Conservation (phyloP, 192 early-diverging fungal species). For the Diversispora eburnea region DNA sequence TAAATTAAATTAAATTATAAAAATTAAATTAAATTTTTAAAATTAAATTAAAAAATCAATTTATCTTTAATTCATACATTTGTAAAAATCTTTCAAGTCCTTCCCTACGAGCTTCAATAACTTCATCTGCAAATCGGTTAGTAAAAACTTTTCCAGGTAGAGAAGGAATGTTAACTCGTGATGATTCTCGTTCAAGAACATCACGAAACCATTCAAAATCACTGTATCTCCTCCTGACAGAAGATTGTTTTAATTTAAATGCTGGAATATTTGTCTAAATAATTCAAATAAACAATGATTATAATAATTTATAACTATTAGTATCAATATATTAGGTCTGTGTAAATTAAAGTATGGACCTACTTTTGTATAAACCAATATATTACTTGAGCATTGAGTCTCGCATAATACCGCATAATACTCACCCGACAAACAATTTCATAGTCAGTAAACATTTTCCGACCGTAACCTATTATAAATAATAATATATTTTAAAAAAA, state of each 20-base stretch:
- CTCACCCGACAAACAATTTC: slow-evolving; percentile 89
- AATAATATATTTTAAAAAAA: neutral
- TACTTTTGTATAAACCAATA: neutral
- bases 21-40: neutral
- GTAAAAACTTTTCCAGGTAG: slow-evolving; percentile 97
- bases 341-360: neutral
- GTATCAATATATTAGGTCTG: neutral
- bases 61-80: slow-evolving; percentile 72
- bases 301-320: neutral
- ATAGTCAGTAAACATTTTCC: slow-evolving; percentile 92
- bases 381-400: neutral
- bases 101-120: slow-evolving; percentile 87
- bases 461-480: slow-evolving; percentile 51
- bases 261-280: slow-evolving; percentile 91
- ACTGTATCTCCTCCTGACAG: slow-evolving; percentile 88
- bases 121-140: slow-evolving; percentile 91
- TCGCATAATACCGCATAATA: slow-evolving; percentile 16
- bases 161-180: slow-evolving; percentile 91
- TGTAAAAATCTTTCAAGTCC: slow-evolving; percentile 94
- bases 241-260: slow-evolving; percentile 82
- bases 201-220: slow-evolving; percentile 99
- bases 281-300: slow-evolving; percentile 24
- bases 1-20: slow-evolving; percentile 21
- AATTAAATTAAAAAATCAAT: neutral
- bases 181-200: slow-evolving; percentile 84